These are phyloP conservation scores for Boletellus sp. DNA, from an alignment of 768 basidiomycete genomes.

Conservation along the genomic window DNA sequence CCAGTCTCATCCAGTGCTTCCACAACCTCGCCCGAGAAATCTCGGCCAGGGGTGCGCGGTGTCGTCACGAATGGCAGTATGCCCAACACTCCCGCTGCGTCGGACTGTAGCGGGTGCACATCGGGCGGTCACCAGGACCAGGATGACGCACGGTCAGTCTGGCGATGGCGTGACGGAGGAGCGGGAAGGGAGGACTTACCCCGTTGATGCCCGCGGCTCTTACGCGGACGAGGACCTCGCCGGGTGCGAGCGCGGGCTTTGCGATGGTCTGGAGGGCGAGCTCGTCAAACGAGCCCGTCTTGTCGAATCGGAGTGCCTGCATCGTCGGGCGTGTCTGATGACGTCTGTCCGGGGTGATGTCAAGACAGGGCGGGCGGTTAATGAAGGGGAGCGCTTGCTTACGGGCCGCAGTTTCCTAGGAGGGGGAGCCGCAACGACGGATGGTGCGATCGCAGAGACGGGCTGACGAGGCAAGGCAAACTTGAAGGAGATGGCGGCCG, in stretches of 20 bases:
- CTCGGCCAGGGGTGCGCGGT: slow-evolving; percentile 30
- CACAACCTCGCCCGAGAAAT: slow-evolving; percentile 35
- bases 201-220: slow-evolving; percentile 34
- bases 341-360: slow-evolving; percentile 1
- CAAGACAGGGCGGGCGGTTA: background rate
- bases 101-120: slow-evolving; percentile 22
- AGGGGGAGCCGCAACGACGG: background rate
- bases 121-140: background rate
- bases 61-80: slow-evolving; percentile 31
- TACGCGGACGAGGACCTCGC: slow-evolving; percentile 32
- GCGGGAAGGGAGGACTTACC: slow-evolving; percentile 14
- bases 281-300: slow-evolving; percentile 29
- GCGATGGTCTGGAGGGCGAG: slow-evolving; percentile 21
- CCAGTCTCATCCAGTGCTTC: slow-evolving; percentile 29
- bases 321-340: slow-evolving; percentile 14
- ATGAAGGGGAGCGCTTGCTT: background rate
- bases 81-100: slow-evolving; percentile 28
- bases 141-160: background rate
- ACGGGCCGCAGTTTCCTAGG: slow-evolving; percentile 3
- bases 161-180: background rate
- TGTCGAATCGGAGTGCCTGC: slow-evolving; percentile 33
- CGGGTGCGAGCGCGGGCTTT: slow-evolving; percentile 27
- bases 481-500: background rate
- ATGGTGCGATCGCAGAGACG: background rate
- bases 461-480: background rate